These are phyloP conservation scores for Laburnicola sp. DNA, from an alignment of 2,329 filamentous ascomycete species.

Conservation along the genomic window DNA sequence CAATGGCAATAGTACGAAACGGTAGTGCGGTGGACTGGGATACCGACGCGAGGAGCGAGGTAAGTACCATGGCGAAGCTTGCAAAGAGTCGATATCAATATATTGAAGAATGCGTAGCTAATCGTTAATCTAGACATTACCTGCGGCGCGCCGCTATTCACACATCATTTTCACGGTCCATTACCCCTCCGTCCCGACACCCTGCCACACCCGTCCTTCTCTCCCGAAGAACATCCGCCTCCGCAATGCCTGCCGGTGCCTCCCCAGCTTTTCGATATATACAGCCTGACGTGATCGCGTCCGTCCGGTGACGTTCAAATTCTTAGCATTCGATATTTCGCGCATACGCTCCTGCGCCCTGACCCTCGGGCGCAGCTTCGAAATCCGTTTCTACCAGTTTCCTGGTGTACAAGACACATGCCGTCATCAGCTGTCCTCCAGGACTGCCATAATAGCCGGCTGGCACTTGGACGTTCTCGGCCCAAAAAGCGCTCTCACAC, in stretches of 20 bases:
- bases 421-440: slow-evolving; percentile 37
- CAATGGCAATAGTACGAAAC: not conserved
- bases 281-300: not conserved
- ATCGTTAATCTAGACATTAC: slow-evolving; percentile 9
- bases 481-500: slow-evolving; percentile 45
- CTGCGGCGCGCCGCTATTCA: slow-evolving; percentile 1
- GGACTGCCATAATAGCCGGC: slow-evolving; percentile 37
- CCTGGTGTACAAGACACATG: slow-evolving; percentile 43
- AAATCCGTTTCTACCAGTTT: slow-evolving; percentile 34
- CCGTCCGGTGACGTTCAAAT: not conserved
- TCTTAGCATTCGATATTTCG: slow-evolving; percentile 39
- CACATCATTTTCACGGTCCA: not conserved
- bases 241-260: not conserved
- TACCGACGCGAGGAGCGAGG: not conserved
- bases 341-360: slow-evolving; percentile 38
- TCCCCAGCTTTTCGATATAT: not conserved
- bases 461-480: slow-evolving; percentile 43
- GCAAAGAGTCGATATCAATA: not conserved
- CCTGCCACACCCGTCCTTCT: slow-evolving; percentile 16
- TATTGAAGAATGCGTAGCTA: not conserved
- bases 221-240: slow-evolving; percentile 12
- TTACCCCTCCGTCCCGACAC: slow-evolving; percentile 11
- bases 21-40: not conserved
- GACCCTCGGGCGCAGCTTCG: slow-evolving; percentile 29
- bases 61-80: no score